Conservation (phyloP, 371 early-diverging fungal species). For the Dichotomocladium elegans region DNA sequence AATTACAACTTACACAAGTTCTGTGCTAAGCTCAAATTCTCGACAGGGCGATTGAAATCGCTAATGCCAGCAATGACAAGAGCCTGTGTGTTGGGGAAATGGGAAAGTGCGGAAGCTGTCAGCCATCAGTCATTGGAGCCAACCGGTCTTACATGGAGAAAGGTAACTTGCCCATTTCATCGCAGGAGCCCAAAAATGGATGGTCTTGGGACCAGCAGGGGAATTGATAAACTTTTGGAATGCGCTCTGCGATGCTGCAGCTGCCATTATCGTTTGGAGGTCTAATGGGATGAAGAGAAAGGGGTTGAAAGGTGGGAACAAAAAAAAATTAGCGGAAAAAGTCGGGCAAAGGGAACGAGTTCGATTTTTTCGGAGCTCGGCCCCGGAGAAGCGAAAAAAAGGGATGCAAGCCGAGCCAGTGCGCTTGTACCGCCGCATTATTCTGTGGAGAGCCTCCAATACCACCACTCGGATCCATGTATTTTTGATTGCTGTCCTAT, state of each 20-base stretch:
- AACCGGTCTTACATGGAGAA: neutral
- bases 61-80: constrained; percentile 81
- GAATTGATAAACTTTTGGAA: constrained; percentile 73
- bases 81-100: constrained; percentile 16
- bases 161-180: constrained; percentile 39
- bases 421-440: no score
- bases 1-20: constrained; percentile 66
- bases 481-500: no score
- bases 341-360: no score
- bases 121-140: neutral
- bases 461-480: no score
- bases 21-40: constrained; percentile 83
- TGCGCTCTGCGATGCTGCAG: constrained; percentile 50
- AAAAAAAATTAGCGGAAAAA: neutral
- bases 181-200: constrained; percentile 50
- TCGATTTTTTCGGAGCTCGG: no score
- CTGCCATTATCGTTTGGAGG: constrained; percentile 39
- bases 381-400: no score
- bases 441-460: no score
- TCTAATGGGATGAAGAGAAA: neutral
- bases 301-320: neutral
- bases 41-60: constrained; percentile 89
- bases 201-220: constrained; percentile 65
- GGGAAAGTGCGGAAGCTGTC: neutral
- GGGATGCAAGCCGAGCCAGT: no score